Percentiles rank a stretch among this genome's conserved stretches.
These are phyloP conservation scores for Myochromella boudieri DNA, from an alignment of 768 basidiomycete species.

Conservation along the genomic window DNA sequence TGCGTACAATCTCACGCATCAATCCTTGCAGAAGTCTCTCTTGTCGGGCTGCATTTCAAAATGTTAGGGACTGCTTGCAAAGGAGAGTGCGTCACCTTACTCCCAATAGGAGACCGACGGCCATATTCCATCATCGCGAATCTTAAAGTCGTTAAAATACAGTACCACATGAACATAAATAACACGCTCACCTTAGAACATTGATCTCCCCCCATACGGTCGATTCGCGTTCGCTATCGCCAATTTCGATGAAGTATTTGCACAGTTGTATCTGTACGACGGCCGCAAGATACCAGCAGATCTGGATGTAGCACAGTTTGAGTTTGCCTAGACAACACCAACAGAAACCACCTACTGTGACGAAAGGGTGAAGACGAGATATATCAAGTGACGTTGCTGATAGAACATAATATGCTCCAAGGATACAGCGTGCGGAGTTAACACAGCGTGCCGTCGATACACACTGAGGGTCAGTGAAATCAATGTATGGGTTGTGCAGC, in stretches of 20 bases:
- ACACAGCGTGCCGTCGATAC: conserved; percentile 73
- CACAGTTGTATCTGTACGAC: conserved; percentile 85
- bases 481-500: conserved; percentile 80
- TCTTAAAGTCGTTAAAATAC: conserved; percentile 34
- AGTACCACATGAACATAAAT: background rate
- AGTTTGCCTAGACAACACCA: background rate
- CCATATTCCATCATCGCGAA: conserved; percentile 87
- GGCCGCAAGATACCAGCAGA: conserved; percentile 90
- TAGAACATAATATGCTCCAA: conserved; percentile 73
- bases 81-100: conserved; percentile 42
- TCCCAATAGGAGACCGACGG: conserved; percentile 75
- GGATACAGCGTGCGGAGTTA: conserved; percentile 70
- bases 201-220: conserved; percentile 90
- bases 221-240: conserved; percentile 72
- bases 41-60: conserved; percentile 61
- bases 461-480: conserved; percentile 66
- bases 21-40: conserved; percentile 79
- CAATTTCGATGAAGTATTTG: conserved; percentile 81
- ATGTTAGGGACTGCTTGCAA: conserved; percentile 7
- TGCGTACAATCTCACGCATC: conserved; percentile 81
- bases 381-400: conserved; percentile 84
- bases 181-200: conserved; percentile 57
- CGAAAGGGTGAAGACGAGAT: conserved; percentile 77
- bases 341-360: conserved; percentile 52
- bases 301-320: conserved; percentile 39